These are phyloP conservation scores for Pochonia chlamydosporia DNA, from an alignment of 2,329 filamentous ascomycete genomes.

Conservation along the genomic window DNA sequence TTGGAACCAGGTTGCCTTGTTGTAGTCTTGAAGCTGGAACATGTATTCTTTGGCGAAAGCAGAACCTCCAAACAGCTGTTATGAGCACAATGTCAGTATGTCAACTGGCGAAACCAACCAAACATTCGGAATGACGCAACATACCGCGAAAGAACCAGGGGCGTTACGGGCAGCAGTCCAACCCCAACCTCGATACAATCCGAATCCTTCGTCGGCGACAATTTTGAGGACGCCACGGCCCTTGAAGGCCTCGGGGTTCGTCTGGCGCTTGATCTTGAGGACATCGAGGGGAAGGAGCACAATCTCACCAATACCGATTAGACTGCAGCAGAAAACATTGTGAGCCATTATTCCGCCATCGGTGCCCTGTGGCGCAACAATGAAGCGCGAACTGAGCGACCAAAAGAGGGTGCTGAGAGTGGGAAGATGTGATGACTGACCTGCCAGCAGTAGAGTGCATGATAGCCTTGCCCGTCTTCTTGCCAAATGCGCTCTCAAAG, in stretches of 20 bases:
- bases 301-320: conserved; percentile 97
- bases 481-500: conserved; percentile 88
- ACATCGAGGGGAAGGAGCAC: conserved; percentile 92
- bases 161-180: conserved; percentile 98
- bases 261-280: conserved; percentile 99
- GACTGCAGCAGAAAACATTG: conserved; percentile 37
- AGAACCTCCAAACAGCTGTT: conserved; percentile 90
- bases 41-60: conserved; percentile 97
- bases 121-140: conserved; percentile 26
- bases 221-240: conserved; percentile 88
- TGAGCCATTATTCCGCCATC: conserved; percentile 10
- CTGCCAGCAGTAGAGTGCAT: conserved; percentile 95
- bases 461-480: conserved; percentile 96
- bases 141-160: conserved; percentile 89
- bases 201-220: conserved; percentile 88
- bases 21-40: conserved; percentile 87
- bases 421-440: too few relatives aligned
- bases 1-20: conserved; percentile 87
- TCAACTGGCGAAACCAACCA: neutral
- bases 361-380: too few relatives aligned
- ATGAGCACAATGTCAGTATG: neutral
- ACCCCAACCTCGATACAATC: conserved; percentile 90
- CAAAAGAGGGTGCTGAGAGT: too few relatives aligned
- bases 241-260: conserved; percentile 96
- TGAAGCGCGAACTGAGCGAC: too few relatives aligned